Evolutionary conservation across 345 rosid species (phyloP), one percentile per base, ranked within the genome.

Genomic region (Litchi chinensis): DNA sequence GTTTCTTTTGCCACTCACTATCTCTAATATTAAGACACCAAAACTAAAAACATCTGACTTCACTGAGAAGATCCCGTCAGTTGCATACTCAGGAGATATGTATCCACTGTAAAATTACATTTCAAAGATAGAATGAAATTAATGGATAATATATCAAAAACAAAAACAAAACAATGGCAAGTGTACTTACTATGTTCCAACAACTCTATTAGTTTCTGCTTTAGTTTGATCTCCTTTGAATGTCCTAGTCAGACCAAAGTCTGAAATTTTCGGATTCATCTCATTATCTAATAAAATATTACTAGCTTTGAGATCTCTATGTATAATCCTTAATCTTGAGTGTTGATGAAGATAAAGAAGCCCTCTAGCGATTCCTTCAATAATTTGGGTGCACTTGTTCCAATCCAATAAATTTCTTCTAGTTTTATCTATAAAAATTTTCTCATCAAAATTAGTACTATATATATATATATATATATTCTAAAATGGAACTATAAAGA

Each of bases 171-270:
- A 32, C 37, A 32, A 32, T 32, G 37, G 37, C 4, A 32, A 32
- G 37, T 32, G 37, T 7, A 77, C 91, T 24, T 82, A 89, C 91
- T 86, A 88, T 75, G 93, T 88, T 81, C 93, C 93, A 3, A 88
- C 90, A 21, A 88, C 85, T 78, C 83, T 85, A 19, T 68, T 82
- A 0, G 90, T 90, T 87, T 46, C 50, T 10, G 50, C 50, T 11
- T 46, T 11, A 46, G 12, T 11, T 46, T 46, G 52, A 46, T 46
- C 87, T 65, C 83, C 79, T 11, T 88, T 86, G 18, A 88, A 87
- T 8, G 77, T 74, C 70, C 91, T 87, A 75, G 91, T 91, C 84
- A 90, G 40, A 37, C 91, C 91, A 8, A 88, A 88, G 71, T 88
- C 91, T 0, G 89, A 88, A 68, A 88, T 86, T 48, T 88, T 88